Percentiles rank a stretch among this genome's conserved stretches.
Evolutionary conservation across 2,329 filamentous ascomycete genomes (phyloP).

Genomic region (Cercospora brassicicola): DNA sequence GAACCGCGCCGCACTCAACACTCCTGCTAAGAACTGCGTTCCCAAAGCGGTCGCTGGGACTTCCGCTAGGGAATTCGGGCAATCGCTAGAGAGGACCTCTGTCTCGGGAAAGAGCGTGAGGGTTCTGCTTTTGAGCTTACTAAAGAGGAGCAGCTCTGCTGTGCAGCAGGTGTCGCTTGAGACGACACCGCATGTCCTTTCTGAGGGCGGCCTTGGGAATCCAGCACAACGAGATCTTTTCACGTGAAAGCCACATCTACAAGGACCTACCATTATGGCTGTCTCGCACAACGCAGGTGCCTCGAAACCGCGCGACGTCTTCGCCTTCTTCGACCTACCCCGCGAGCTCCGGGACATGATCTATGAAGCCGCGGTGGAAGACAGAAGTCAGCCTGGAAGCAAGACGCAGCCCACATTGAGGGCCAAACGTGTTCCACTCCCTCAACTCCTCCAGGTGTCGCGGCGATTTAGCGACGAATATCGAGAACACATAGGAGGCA

Average conservation of each 20-base stretch:
- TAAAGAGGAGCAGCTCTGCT: background rate
- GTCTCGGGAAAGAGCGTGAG: background rate
- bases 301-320: constrained; percentile 26
- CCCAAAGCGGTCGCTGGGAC: background rate
- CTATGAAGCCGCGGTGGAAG: constrained; percentile 6
- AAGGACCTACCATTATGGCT: background rate
- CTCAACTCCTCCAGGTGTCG: background rate
- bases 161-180: background rate
- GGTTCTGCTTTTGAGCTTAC: background rate
- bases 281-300: background rate
- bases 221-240: background rate
- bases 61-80: background rate
- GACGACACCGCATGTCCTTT: background rate
- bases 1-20: background rate
- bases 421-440: background rate
- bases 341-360: constrained; percentile 22
- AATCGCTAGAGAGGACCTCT: background rate
- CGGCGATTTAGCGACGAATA: background rate
- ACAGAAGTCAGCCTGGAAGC: background rate
- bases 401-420: background rate
- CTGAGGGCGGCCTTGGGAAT: background rate
- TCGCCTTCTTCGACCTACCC: constrained; percentile 21
- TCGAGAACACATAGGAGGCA: background rate
- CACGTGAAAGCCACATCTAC: background rate
- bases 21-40: background rate